Conservation (phyloP, 257 asterid species). For the Rhazya stricta region DNA sequence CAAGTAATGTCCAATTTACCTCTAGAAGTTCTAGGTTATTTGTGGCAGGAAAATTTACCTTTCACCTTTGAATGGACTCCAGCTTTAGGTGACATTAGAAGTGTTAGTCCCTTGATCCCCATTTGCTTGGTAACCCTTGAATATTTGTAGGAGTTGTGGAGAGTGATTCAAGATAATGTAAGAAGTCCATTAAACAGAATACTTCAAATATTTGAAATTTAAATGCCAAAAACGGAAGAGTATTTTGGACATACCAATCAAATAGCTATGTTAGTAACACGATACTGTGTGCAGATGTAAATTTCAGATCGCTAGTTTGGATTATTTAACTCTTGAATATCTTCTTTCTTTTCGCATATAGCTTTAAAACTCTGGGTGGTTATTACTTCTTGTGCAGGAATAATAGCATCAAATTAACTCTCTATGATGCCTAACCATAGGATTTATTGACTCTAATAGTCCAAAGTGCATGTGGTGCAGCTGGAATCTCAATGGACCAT, state of each 20-base stretch:
- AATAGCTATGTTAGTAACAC: not conserved
- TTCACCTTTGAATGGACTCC: not conserved
- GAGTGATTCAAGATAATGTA: not conserved
- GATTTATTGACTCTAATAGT: not conserved
- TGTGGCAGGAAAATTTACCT: not conserved
- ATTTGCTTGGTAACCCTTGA: too few relatives aligned
- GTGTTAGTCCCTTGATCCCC: not conserved
- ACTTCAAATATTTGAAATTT: not conserved
- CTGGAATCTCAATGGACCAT: not conserved
- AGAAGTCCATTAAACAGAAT: not conserved
- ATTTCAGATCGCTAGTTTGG: not conserved
- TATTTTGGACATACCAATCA: not conserved
- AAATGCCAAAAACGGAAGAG: too few relatives aligned
- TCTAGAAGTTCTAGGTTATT: not conserved
- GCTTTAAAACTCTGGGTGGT: not conserved
- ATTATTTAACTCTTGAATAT: not conserved
- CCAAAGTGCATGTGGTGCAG: not conserved
- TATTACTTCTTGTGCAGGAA: not conserved
- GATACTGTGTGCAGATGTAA: not conserved
- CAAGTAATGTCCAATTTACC: not conserved
- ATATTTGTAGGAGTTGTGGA: too few relatives aligned
- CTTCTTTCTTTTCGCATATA: not conserved
- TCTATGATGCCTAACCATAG: not conserved
- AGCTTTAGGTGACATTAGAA: not conserved
- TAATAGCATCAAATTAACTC: not conserved